A percentile compares a stretch with the other conserved stretches of the same genome.
phyloP scores from a whole-genome alignment of 805 yeast genomes.

The Saccharomycopsis sp. region DNA sequence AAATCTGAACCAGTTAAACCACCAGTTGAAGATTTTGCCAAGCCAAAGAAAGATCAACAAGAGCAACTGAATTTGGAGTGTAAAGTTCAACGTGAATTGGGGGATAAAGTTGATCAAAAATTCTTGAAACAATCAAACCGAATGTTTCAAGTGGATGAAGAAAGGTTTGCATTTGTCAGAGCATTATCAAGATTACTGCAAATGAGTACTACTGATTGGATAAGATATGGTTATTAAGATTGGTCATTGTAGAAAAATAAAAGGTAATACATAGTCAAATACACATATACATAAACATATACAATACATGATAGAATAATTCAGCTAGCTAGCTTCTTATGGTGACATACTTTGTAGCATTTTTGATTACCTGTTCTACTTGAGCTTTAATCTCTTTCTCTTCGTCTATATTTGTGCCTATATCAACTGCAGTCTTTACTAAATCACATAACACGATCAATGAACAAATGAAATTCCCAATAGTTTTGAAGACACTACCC shows the following conservation, averaged over 20 bases:
- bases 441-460: constrained; percentile 14
- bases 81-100: constrained; percentile 11
- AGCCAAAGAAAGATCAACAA: constrained; percentile 24
- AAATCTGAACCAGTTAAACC: constrained; percentile 29
- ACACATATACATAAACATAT: too few species aligned
- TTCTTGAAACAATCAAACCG: constrained; percentile 23
- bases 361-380: constrained; percentile 6
- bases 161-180: constrained; percentile 92
- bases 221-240: constrained; percentile 33
- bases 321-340: constrained; percentile 7
- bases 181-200: constrained; percentile 87
- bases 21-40: constrained; percentile 30
- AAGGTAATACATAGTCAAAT: too few species aligned
- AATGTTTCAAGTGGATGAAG: constrained; percentile 89
- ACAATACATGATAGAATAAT: too few species aligned
- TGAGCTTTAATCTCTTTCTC: constrained; percentile 3
- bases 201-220: constrained; percentile 93
- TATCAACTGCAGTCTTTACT: constrained; percentile 7
- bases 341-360: constrained; percentile 13
- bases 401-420: constrained; percentile 9
- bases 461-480: constrained; percentile 15
- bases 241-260: too few species aligned
- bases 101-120: constrained; percentile 11
- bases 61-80: too few species aligned
- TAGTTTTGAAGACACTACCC: constrained; percentile 1